Base-by-base conservation (phyloP, 352 stramenopile species). In the Phytophthora capsici region DNA sequence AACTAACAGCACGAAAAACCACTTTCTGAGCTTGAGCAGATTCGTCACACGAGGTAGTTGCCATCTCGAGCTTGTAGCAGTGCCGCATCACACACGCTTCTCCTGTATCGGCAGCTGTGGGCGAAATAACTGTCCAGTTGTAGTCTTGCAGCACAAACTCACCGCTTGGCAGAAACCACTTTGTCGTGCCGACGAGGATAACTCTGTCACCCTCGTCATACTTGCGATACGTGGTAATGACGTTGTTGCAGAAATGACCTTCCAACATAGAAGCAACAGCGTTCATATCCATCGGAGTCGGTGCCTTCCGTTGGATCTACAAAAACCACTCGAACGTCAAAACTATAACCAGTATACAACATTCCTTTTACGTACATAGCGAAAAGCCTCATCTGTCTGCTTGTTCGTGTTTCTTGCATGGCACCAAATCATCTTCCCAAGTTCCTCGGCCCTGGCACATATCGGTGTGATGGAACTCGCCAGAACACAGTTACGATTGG, bases 61-160 rank as follows among this genome's bases (percentile, higher is more conserved):
- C 5, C 40, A 58, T 43, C 20, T 59, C 54, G 32, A 72, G 28
- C 6, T 57, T 58, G 51, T 63, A 75, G 36, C 44, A 63, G 22
- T 36, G 61, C 2, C 38, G 52, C 4, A 71, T 37, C 30, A 71
- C 47, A 20, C 49, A 65, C 13, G 28, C 8, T 34, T 34, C 28
- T 14, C 8, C 16, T 36, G 20, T 5, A 30, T 7, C 3, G 54
- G 46, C 28, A 5, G 45, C 30, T 1, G 50, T 63, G 1, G 45
- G 61, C 1, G 55, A 58, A 16, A 75, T 50, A 0, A 68, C 38
- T 5, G 58, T 65, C 66, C 66, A 75, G 22, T 32, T 58, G 32
- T 62, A 58, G 22, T 75, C 66, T 58, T 56, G 54, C 2, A 75
- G 53, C 12, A 58, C 26, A 37, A 67, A 25, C 13, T 61, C 40